Conservation (phyloP, 148 eudicot genomes). For the Rhododendron williamsianum region DNA sequence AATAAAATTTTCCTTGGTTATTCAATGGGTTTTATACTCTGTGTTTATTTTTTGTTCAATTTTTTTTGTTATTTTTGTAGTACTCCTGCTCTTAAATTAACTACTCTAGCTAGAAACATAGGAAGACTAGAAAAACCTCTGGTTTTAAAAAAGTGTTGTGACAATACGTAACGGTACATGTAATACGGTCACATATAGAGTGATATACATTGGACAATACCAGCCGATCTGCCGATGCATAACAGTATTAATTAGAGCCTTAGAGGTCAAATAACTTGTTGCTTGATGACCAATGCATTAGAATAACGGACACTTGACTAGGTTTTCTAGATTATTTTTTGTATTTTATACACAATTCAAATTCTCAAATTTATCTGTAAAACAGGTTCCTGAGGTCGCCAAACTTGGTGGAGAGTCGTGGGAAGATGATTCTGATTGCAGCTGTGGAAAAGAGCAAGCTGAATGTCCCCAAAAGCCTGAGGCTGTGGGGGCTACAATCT, state of each 20-base stretch:
- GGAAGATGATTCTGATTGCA: conserved; percentile 56
- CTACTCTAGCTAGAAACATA: not conserved
- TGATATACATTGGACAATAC: too few relatives aligned
- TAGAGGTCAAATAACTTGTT: too few relatives aligned
- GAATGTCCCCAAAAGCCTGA: conserved; percentile 70
- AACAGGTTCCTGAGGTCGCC: conserved; percentile 64
- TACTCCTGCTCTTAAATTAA: not conserved
- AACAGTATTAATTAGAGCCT: too few relatives aligned
- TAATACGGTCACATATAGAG: too few relatives aligned
- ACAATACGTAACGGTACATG: too few relatives aligned
- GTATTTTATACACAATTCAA: not conserved
- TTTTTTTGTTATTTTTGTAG: not conserved
- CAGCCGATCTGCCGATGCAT: too few relatives aligned
- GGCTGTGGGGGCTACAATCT: conserved; percentile 68
- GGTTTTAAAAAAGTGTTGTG: too few relatives aligned
- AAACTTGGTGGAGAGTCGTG: conserved; percentile 44
- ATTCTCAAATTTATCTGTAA: not conserved
- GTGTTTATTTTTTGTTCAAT: not conserved
- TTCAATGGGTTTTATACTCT: not conserved
- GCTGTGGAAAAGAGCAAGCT: conserved; percentile 91
- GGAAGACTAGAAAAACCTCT: not conserved
- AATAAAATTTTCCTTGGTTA: not conserved
- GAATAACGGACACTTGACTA: not conserved
- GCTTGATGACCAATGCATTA: too few relatives aligned
- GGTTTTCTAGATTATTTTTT: not conserved